Conservation (phyloP, 1,284 basidiomycete species). For the Tilletia walkeri region DNA sequence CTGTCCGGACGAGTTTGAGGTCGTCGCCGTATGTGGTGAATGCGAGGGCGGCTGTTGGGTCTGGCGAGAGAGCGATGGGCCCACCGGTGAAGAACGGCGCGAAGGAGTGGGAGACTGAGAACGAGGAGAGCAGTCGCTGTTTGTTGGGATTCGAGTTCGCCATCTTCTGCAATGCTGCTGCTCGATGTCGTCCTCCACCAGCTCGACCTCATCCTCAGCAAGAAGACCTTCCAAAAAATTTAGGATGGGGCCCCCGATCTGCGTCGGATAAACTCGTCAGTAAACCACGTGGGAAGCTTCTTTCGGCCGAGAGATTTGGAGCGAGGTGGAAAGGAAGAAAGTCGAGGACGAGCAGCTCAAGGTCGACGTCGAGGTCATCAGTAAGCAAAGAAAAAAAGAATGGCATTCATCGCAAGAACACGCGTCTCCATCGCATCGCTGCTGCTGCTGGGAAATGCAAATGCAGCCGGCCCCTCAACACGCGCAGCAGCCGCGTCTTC, state of each 20-base stretch:
- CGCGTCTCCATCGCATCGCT: not conserved
- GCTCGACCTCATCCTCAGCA: not conserved
- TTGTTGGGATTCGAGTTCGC: slow-evolving; percentile 12
- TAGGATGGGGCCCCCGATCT: not conserved
- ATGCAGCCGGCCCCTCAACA: not conserved
- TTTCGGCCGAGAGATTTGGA: not conserved
- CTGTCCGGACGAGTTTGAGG: not conserved
- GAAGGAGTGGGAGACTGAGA: slow-evolving; percentile 24
- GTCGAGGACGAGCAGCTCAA: not conserved
- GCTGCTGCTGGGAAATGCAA: no score
- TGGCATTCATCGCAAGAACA: slow-evolving; percentile 5
- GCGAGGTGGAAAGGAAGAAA: no score
- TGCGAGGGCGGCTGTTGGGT: not conserved
- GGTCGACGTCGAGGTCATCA: not conserved
- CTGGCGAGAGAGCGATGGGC: not conserved
- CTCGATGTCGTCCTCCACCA: not conserved
- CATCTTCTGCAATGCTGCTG: not conserved
- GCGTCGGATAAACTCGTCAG: no score
- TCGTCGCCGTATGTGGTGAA: slow-evolving; percentile 14
- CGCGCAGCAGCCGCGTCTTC: not conserved
- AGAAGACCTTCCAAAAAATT: not conserved
- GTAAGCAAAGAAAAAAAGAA: not conserved
- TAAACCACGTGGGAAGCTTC: not conserved
- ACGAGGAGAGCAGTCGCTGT: slow-evolving; percentile 5
- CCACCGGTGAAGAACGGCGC: slow-evolving; percentile 54